Conservation (phyloP, 768 basidiomycete species). For the Rossbeevera mucosa region DNA sequence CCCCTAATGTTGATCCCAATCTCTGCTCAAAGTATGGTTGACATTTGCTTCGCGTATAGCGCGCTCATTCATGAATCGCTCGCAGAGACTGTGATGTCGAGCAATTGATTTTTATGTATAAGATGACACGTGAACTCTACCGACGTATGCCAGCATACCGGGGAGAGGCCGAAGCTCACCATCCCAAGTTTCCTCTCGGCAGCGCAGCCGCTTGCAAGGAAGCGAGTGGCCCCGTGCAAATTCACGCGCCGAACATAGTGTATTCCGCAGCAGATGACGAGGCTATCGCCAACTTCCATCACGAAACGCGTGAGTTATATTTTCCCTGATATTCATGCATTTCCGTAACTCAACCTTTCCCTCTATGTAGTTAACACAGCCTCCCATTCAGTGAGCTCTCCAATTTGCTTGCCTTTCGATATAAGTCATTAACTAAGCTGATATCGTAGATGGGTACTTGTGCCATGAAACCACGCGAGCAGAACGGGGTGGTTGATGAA, state of each 20-base stretch:
- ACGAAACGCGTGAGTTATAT: not conserved
- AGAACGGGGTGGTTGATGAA: constrained; percentile 9
- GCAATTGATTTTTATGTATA: constrained; percentile 49
- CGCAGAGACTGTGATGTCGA: constrained; percentile 37
- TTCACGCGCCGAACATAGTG: not conserved
- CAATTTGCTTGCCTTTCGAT: not conserved
- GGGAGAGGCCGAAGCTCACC: constrained; percentile 12
- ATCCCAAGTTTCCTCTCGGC: constrained; percentile 28
- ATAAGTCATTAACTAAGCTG: not conserved
- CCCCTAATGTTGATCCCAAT: constrained; percentile 42
- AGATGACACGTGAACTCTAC: constrained; percentile 48
- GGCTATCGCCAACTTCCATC: not conserved
- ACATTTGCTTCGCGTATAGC: not conserved
- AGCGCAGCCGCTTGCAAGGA: constrained; percentile 27
- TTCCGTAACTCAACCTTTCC: not conserved
- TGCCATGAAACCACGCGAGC: constrained; percentile 47
- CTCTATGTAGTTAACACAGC: not conserved
- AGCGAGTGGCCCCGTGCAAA: constrained; percentile 13
- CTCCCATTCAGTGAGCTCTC: not conserved
- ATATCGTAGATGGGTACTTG: constrained; percentile 15
- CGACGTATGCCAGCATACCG: constrained; percentile 44
- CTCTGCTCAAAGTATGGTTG: constrained; percentile 40
- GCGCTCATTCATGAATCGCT: not conserved
- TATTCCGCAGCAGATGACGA: not conserved
- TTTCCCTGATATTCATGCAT: no score